Percentiles rank a stretch among this genome's conserved stretches.
Evolutionary conservation across 352 stramenopile species (phyloP).

Genomic region (Phytophthora nicotianae): DNA sequence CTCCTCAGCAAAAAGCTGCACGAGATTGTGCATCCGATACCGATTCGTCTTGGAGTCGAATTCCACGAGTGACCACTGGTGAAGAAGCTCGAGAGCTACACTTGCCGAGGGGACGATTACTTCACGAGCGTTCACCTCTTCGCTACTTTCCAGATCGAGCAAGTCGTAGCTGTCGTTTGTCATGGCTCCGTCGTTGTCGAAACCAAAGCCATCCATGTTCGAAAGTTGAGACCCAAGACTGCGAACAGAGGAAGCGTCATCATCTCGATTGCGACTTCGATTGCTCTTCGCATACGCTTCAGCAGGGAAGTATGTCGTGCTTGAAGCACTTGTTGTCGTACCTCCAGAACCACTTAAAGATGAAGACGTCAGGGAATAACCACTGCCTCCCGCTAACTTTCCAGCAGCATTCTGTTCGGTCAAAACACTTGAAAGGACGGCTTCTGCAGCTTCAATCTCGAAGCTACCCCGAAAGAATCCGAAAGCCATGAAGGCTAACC

Average conservation of each 20-base stretch:
- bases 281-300: slow-evolving; percentile 54
- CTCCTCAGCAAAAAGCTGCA: slow-evolving; percentile 85
- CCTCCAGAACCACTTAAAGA: slow-evolving; percentile 25
- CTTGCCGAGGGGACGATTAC: slow-evolving; percentile 53
- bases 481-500: slow-evolving; percentile 83
- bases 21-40: slow-evolving; percentile 86
- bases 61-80: slow-evolving; percentile 85
- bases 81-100: slow-evolving; percentile 60
- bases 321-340: slow-evolving; percentile 15
- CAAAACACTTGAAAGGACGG: slow-evolving; percentile 65
- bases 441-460: slow-evolving; percentile 67
- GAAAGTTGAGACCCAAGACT: slow-evolving; percentile 72
- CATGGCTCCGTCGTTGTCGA: slow-evolving; percentile 83
- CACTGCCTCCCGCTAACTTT: slow-evolving; percentile 19
- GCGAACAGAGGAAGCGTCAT: slow-evolving; percentile 55
- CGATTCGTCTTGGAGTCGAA: slow-evolving; percentile 69
- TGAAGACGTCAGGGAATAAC: slow-evolving; percentile 34
- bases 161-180: slow-evolving; percentile 81
- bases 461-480: slow-evolving; percentile 85
- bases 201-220: slow-evolving; percentile 72
- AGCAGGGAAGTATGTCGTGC: slow-evolving; percentile 51
- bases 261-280: slow-evolving; percentile 43
- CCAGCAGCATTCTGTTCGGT: slow-evolving; percentile 19
- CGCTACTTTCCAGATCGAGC: slow-evolving; percentile 69
- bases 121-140: slow-evolving; percentile 65